Percentiles rank a stretch among this genome's conserved stretches.
phyloP scores from a whole-genome alignment of 495 filamentous ascomycete genomes.

The Penicillium verhagenii region DNA sequence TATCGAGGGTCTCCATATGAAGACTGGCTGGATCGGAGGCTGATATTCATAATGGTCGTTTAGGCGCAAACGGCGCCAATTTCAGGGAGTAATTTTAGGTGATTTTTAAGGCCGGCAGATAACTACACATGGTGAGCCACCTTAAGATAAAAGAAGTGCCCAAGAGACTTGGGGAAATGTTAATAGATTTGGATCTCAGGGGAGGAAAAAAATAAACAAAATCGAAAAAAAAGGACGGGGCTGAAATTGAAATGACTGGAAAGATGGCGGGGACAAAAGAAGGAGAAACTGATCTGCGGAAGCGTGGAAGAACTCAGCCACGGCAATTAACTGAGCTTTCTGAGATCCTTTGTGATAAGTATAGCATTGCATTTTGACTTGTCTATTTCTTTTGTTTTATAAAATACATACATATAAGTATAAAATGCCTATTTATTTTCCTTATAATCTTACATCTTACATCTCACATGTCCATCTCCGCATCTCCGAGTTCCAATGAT shows the following conservation, averaged over 20 bases:
- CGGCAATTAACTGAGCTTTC: background rate
- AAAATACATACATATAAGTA: no score
- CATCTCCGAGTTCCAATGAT: background rate
- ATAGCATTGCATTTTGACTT: no score
- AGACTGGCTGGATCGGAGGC: constrained; percentile 45
- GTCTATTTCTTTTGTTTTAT: no score
- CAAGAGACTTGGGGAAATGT: background rate
- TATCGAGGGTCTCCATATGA: constrained; percentile 51
- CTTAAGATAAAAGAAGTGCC: background rate
- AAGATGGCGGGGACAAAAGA: constrained; percentile 28
- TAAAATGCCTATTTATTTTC: no score
- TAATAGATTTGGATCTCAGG: background rate
- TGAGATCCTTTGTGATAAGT: background rate
- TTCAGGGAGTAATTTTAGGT: background rate
- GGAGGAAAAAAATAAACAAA: background rate
- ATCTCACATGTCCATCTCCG: background rate
- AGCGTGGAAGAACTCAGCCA: constrained; percentile 20
- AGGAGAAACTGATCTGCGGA: constrained; percentile 22
- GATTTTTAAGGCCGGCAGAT: constrained; percentile 17
- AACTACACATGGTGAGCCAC: constrained; percentile 19
- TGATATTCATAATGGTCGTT: constrained; percentile 41
- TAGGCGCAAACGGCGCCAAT: constrained; percentile 11
- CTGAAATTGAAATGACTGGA: constrained; percentile 9
- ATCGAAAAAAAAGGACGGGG: constrained; percentile 7
- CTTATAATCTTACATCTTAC: background rate